phyloP scores from a whole-genome alignment of 78 protist species.

The Dictyostelium capitatum region DNA sequence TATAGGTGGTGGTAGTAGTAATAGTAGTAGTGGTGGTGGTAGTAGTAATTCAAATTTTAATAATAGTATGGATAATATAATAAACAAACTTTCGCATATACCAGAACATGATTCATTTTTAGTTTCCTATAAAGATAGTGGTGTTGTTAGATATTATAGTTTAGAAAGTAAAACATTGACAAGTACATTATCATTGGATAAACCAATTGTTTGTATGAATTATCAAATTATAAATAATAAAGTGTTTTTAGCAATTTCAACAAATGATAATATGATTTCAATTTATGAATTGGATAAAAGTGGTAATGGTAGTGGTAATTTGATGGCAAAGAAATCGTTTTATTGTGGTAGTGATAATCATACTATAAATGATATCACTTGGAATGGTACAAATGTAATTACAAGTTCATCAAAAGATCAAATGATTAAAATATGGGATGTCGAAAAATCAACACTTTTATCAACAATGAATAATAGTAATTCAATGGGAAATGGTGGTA shows the following conservation, averaged over 20 bases:
- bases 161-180: conserved; percentile 12
- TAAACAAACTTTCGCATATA: neutral
- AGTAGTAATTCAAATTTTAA: neutral
- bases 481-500: too few relatives aligned
- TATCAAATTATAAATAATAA: conserved; percentile 24
- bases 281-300: neutral
- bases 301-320: neutral
- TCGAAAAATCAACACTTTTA: conserved; percentile 6
- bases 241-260: conserved; percentile 31
- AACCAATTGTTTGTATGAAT: neutral
- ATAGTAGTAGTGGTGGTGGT: neutral
- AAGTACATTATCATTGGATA: neutral
- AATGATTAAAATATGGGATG: conserved; percentile 50
- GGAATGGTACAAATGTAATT: conserved; percentile 52
- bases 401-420: conserved; percentile 22
- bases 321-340: neutral
- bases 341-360: neutral
- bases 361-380: neutral
- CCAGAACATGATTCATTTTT: neutral
- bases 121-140: conserved; percentile 2
- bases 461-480: conserved; percentile 7
- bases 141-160: conserved; percentile 24
- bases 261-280: neutral
- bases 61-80: neutral
- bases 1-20: neutral